A percentile compares a stretch with the other conserved stretches of the same genome.
Conservation (phyloP, 2,329 filamentous ascomycete species). For the Sclerotinia spermophila region DNA sequence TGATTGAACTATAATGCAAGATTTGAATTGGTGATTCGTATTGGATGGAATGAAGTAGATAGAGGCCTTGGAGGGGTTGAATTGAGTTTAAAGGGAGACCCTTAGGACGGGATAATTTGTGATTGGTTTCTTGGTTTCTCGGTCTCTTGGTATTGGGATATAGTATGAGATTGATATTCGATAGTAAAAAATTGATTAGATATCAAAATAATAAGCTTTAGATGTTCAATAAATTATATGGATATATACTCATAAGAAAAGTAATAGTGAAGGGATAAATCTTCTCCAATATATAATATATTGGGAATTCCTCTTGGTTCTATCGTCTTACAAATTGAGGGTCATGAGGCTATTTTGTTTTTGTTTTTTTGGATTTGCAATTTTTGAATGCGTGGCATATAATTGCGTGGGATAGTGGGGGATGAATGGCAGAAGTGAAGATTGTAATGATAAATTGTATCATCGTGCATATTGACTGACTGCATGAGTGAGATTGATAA, state of each 20-base stretch:
- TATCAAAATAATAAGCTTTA: background rate
- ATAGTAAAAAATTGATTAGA: background rate
- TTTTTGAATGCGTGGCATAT: slow-evolving; percentile 8
- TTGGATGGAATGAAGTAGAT: background rate
- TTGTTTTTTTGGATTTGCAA: background rate
- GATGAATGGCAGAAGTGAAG: background rate
- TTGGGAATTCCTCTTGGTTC: background rate
- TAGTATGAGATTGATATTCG: background rate
- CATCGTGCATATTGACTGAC: slow-evolving; percentile 3
- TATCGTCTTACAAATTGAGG: background rate
- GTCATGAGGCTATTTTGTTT: slow-evolving; percentile 6
- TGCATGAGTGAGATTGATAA: background rate
- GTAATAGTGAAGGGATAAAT: background rate
- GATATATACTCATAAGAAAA: background rate
- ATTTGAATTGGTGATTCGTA: background rate
- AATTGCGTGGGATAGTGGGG: background rate
- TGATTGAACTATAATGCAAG: background rate
- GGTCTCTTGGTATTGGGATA: background rate
- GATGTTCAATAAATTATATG: background rate
- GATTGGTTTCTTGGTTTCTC: background rate
- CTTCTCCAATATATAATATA: slow-evolving; percentile 10
- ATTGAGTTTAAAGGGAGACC: background rate
- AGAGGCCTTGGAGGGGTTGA: background rate
- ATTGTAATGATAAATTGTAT: background rate
- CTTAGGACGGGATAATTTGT: background rate